These are phyloP conservation scores for Entonaema liquescens DNA, from an alignment of 495 filamentous ascomycete species.

Conservation along the genomic window DNA sequence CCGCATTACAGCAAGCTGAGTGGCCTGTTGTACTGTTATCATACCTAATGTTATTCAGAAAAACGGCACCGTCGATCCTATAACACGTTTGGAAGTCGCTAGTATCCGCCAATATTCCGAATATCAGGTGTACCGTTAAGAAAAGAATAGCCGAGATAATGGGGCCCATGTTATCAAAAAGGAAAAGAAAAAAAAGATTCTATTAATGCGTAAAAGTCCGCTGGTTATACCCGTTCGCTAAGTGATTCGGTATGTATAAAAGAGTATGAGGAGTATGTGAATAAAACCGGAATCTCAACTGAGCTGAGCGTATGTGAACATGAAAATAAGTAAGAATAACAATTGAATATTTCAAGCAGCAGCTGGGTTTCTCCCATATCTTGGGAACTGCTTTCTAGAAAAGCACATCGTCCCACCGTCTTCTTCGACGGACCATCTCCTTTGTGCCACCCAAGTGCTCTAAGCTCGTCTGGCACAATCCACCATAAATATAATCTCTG, in stretches of 20 bases:
- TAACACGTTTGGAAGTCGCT: conserved; percentile 18
- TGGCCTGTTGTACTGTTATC: conserved; percentile 22
- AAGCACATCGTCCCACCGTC: neutral
- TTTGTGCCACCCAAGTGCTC: neutral
- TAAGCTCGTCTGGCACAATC: neutral
- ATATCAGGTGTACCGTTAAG: neutral
- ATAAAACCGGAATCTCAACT: neutral
- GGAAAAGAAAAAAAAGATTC: no score
- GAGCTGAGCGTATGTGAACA: neutral
- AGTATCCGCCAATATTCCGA: neutral
- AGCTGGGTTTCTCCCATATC: neutral
- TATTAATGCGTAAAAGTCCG: neutral
- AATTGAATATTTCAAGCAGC: neutral
- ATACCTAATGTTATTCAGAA: neutral
- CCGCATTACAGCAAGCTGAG: conserved; percentile 17
- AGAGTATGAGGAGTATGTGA: neutral
- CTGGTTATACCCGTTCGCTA: neutral
- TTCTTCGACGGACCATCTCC: neutral
- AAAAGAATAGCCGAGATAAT: neutral
- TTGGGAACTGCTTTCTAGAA: neutral
- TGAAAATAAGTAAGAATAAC: neutral
- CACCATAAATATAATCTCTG: neutral
- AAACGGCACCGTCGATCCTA: conserved; percentile 8
- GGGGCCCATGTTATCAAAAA: neutral
- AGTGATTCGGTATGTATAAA: neutral